Base-by-base conservation (phyloP, 306 rosid genomes). In the Cucumis melo region DNA sequence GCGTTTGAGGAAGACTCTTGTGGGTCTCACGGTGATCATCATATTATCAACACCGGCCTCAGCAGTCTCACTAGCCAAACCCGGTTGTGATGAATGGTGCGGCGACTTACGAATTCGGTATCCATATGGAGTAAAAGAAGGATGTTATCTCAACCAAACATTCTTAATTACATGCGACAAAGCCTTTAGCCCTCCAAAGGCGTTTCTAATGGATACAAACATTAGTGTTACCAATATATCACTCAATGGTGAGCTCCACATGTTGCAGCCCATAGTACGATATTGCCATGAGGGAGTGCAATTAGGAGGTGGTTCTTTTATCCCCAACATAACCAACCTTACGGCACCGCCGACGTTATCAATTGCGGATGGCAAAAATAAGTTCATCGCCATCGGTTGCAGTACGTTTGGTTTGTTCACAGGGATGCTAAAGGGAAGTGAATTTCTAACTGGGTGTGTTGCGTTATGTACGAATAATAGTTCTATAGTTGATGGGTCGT, bases 41-140 rank as follows among this genome's bases (percentile, higher is more conserved):
- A 11, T 46, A 46, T 3, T 13, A 11, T 2, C 14, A 46, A 46
- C 51, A 46, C 4, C 2, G 29, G 29, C 51, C 51, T 36, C 27
- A 15, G n/a, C 11, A 59, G 63, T 21, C 36, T 32, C 36, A 32
- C 36, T 2, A 32, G 36, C 36, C 36, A 27, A 5, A 16, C 73
- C 61, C 29, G 83, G 78, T n/a, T 82, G 86, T 75, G 54, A 2
- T 0, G 29, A 23, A 21, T 23, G 55, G 3, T 87, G 89, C 19
- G 93, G 89, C 15, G 23, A 57, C 8, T 8, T 89, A 1, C 7
- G 23, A 15, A 78, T 89, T 64, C 87, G 86, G 19, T 89, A 84
- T 62, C 94, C 91, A 10, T 89, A 86, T 32, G 87, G 94, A 3
- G 60, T 54, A 9, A 55, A 27, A 2, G 0, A 6, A 1, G 21